Percentiles rank a stretch among this genome's conserved stretches.
These are phyloP conservation scores for Cercospora sp. DNA, from an alignment of 2,329 filamentous ascomycete genomes.

Conservation along the genomic window DNA sequence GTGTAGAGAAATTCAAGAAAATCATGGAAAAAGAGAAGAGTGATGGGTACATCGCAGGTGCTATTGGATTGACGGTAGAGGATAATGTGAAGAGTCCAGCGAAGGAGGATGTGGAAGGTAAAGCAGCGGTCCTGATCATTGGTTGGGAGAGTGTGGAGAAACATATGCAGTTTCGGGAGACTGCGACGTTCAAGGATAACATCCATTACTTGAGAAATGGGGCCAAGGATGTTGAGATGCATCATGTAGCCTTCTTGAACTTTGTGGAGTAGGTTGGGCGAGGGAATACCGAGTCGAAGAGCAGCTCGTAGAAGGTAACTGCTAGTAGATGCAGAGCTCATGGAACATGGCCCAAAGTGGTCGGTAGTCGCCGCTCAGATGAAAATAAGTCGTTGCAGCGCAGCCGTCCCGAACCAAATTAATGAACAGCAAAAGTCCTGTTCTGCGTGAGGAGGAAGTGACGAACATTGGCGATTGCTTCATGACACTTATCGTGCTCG, in stretches of 20 bases:
- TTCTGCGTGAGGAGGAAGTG: not conserved
- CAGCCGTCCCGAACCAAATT: not conserved
- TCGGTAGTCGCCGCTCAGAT: not conserved
- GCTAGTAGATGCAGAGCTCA: not conserved
- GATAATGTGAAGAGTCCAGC: slow-evolving; percentile 27
- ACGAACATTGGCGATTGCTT: not conserved
- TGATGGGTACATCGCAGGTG: slow-evolving; percentile 27
- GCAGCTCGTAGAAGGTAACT: not conserved
- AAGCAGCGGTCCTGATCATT: slow-evolving; percentile 47
- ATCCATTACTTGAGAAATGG: slow-evolving; percentile 47
- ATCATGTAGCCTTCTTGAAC: slow-evolving; percentile 46
- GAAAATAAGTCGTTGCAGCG: not conserved
- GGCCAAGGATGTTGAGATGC: slow-evolving; percentile 47
- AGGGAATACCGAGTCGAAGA: not conserved
- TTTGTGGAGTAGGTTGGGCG: slow-evolving; percentile 17
- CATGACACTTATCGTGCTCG: not conserved
- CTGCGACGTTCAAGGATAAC: slow-evolving; percentile 46
- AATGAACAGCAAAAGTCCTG: not conserved
- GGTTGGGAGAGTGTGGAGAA: slow-evolving; percentile 55
- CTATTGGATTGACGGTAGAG: slow-evolving; percentile 32
- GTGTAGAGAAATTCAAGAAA: slow-evolving; percentile 43
- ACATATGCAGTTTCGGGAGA: slow-evolving; percentile 51
- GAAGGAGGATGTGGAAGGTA: slow-evolving; percentile 41
- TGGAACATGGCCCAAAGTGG: not conserved
- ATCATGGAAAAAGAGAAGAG: slow-evolving; percentile 37